Evolutionary conservation across 2,329 filamentous ascomycete species (phyloP), one percentile per base, ranked within the genome.

Genomic region (Basipetospora chlamydospora): DNA sequence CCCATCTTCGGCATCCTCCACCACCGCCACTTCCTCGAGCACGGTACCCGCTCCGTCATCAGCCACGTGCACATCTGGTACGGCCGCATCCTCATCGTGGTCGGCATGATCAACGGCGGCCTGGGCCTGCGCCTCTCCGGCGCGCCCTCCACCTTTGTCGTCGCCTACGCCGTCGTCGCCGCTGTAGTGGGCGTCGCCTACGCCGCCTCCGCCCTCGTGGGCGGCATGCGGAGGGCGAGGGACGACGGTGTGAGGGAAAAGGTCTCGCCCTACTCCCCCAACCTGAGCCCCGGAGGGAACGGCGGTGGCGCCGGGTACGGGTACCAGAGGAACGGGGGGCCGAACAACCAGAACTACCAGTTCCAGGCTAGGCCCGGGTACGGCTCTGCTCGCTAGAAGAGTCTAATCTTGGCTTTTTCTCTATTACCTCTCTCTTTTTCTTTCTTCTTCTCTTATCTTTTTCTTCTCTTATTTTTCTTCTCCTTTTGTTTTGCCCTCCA

Each of bases 21-120:
- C 47, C 75, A 80, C 50, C 46, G 49, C 22, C 53, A 70, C 47
- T 79, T 60, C 51, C 45, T 61, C 39, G 61, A 60, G 47, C 50
- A 64, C 37, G 53, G 61, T 36, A 30, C 46, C 18, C 69, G 74
- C 25, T 66, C 66, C 6, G 12, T 58, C 28, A 48, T 76, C 42
- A 73, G 70, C 43, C 54, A 76, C 43, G 48, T 58, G 1, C 76
- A 80, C 48, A 67, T 77, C 44, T 79, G 72, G 71, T 74, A 66
- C 46, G 76, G 76, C 10, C 65, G 75, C 13, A 46, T 57, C 2
- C 51, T 79, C 29, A 68, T 80, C 43, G 38, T 69, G 13, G 49
- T 78, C 3, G 75, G 71, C 18, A 59, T 78, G 30, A 50, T 79
- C 45, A 80, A 80, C 46, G 76, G 75, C 38, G 76, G 74, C 0